phyloP scores from a whole-genome alignment of 495 filamentous ascomycete species.

The Filosporella fistucella region DNA sequence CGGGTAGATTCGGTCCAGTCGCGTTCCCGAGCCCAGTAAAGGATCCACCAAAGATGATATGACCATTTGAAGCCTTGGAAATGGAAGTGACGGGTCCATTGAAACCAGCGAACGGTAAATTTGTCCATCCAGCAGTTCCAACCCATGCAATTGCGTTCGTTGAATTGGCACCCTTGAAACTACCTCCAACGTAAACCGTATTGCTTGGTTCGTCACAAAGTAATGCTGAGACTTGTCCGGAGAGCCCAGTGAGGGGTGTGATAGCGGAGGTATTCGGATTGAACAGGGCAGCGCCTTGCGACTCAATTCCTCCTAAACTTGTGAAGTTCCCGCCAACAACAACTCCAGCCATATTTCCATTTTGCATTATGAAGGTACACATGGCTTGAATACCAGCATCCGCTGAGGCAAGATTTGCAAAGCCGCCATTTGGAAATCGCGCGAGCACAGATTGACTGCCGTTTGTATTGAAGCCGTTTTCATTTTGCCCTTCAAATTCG shows the following conservation, averaged over 20 bases:
- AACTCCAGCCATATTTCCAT: slow-evolving; percentile 66
- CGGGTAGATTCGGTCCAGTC: slow-evolving; percentile 47
- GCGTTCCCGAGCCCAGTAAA: slow-evolving; percentile 89
- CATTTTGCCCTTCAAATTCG: slow-evolving; percentile 73
- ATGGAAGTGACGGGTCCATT: slow-evolving; percentile 92
- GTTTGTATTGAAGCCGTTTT: slow-evolving; percentile 61
- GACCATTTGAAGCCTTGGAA: slow-evolving; percentile 67
- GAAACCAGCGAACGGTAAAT: slow-evolving; percentile 87
- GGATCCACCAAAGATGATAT: slow-evolving; percentile 88
- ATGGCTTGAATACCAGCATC: slow-evolving; percentile 82
- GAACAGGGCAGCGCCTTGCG: slow-evolving; percentile 76
- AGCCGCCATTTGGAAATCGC: slow-evolving; percentile 80
- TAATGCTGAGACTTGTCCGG: slow-evolving; percentile 73
- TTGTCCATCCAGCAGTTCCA: slow-evolving; percentile 67
- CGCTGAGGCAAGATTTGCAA: slow-evolving; percentile 64
- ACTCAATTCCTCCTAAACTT: slow-evolving; percentile 71
- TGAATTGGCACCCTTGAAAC: slow-evolving; percentile 71
- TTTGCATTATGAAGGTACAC: slow-evolving; percentile 70
- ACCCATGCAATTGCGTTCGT: slow-evolving; percentile 89
- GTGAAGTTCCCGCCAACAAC: slow-evolving; percentile 95
- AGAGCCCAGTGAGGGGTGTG: slow-evolving; percentile 70
- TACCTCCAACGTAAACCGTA: slow-evolving; percentile 87
- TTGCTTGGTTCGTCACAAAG: slow-evolving; percentile 79
- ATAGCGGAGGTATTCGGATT: slow-evolving; percentile 63
- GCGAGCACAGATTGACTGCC: slow-evolving; percentile 78